Evolutionary conservation across 2,329 filamentous ascomycete genomes (phyloP).

Genomic region (Cyclaneusma minus): DNA sequence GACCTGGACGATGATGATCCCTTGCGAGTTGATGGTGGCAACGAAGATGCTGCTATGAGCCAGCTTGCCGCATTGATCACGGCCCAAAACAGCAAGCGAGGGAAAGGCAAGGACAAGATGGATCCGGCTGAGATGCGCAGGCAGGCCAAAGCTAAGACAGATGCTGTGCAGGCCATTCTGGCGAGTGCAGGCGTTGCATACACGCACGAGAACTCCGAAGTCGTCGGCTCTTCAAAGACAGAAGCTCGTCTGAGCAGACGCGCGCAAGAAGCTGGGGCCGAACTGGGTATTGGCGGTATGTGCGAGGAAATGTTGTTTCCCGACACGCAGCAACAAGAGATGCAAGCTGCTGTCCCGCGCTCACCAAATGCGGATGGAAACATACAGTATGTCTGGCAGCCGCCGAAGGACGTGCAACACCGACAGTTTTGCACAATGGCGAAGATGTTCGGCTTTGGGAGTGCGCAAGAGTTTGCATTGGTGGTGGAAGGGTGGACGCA

Average conservation of each 20-base stretch:
- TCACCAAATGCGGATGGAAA: conserved; percentile 13
- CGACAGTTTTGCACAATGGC: conserved; percentile 91
- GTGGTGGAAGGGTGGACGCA: conserved; percentile 85
- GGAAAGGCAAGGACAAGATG: conserved; percentile 30
- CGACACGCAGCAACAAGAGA: conserved; percentile 24
- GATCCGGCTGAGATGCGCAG: conserved; percentile 25
- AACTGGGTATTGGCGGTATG: conserved; percentile 30
- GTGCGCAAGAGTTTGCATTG: conserved; percentile 71
- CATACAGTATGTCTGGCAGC: conserved; percentile 28
- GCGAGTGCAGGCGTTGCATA: conserved; percentile 82
- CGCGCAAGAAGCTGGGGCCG: conserved; percentile 30
- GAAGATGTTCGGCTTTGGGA: conserved; percentile 57
- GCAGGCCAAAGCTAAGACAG: conserved; percentile 30
- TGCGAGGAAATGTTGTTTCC: conserved; percentile 43
- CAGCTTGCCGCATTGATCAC: conserved; percentile 51
- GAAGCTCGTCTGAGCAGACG: conserved; percentile 69
- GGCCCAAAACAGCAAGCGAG: too few species aligned
- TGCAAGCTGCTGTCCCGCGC: conserved; percentile 6
- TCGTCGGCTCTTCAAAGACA: conserved; percentile 83
- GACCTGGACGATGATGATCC: conserved; percentile 37
- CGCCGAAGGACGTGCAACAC: conserved; percentile 55
- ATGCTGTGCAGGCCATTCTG: conserved; percentile 80
- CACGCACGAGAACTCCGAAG: conserved; percentile 91
- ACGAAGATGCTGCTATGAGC: conserved; percentile 53
- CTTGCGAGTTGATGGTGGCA: conserved; percentile 24